A percentile compares a stretch with the other conserved stretches of the same genome.
Conservation (phyloP, 257 asterid species). For the Linderniella brevidens region DNA sequence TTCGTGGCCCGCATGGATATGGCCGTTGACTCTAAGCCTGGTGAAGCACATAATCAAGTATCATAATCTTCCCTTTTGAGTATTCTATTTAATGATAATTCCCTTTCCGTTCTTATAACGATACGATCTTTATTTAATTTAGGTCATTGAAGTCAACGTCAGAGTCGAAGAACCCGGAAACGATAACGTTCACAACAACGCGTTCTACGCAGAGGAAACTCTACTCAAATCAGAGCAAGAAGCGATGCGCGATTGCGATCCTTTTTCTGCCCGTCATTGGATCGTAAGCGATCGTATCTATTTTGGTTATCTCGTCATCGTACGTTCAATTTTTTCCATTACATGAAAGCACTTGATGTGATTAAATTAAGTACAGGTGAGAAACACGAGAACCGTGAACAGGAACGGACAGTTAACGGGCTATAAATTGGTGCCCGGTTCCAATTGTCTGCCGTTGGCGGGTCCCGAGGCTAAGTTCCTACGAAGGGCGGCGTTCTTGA, state of each 20-base stretch:
- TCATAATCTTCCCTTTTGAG: neutral
- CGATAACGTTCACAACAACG: constrained; percentile 75
- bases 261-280: constrained; percentile 94
- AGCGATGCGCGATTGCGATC: constrained; percentile 90
- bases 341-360: neutral
- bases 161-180: constrained; percentile 88
- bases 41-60: constrained; percentile 91
- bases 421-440: constrained; percentile 83
- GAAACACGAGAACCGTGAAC: constrained; percentile 82
- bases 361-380: constrained; percentile 34
- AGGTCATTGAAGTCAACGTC: constrained; percentile 94
- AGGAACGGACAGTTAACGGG: constrained; percentile 88
- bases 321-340: too few species aligned
- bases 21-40: constrained; percentile 91
- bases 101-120: constrained; percentile 6
- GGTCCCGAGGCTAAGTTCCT: constrained; percentile 86
- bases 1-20: constrained; percentile 98
- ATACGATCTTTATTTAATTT: constrained; percentile 6
- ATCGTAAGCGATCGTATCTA: constrained; percentile 38
- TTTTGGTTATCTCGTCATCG: too few species aligned
- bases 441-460: constrained; percentile 82
- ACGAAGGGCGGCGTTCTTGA: constrained; percentile 89
- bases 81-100: neutral
- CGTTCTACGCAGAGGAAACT: constrained; percentile 91
- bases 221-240: constrained; percentile 65